phyloP scores from a whole-genome alignment of 2,329 filamentous ascomycete species.

The Fusarium drepaniforme region DNA sequence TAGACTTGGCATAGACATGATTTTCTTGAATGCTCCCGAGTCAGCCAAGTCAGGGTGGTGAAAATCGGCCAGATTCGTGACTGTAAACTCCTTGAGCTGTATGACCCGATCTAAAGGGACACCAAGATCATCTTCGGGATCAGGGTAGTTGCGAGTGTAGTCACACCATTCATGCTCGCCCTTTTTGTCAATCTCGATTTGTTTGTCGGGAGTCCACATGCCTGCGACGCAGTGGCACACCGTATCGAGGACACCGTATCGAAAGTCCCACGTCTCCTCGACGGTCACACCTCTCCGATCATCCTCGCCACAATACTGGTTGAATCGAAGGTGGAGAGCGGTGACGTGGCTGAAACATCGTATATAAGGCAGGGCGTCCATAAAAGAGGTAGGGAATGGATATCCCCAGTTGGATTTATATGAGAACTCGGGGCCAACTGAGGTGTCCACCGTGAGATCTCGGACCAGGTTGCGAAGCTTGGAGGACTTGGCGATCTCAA shows the following conservation, averaged over 20 bases:
- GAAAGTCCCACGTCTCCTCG: background rate
- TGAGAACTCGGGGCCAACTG: background rate
- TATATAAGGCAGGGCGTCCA: constrained; percentile 22
- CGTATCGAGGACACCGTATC: background rate
- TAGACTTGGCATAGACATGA: background rate
- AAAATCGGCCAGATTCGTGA: constrained; percentile 23
- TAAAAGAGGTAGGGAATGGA: background rate
- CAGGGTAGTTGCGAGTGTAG: background rate
- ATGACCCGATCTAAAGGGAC: background rate
- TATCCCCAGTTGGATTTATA: constrained; percentile 3
- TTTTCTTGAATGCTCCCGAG: constrained; percentile 16
- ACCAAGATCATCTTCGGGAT: background rate
- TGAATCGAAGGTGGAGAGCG: constrained; percentile 12
- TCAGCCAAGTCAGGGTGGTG: background rate
- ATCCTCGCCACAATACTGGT: background rate
- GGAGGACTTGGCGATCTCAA: constrained; percentile 20
- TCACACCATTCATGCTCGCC: background rate
- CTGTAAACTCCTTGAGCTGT: constrained; percentile 16
- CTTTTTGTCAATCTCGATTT: background rate
- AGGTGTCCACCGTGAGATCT: constrained; percentile 28
- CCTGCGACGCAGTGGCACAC: background rate
- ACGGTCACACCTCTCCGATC: constrained; percentile 24
- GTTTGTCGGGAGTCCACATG: background rate
- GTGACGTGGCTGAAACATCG: constrained; percentile 1
- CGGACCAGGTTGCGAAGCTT: constrained; percentile 21